phyloP scores from a whole-genome alignment of 1,284 basidiomycete genomes.

The Heterobasidion occidentale region DNA sequence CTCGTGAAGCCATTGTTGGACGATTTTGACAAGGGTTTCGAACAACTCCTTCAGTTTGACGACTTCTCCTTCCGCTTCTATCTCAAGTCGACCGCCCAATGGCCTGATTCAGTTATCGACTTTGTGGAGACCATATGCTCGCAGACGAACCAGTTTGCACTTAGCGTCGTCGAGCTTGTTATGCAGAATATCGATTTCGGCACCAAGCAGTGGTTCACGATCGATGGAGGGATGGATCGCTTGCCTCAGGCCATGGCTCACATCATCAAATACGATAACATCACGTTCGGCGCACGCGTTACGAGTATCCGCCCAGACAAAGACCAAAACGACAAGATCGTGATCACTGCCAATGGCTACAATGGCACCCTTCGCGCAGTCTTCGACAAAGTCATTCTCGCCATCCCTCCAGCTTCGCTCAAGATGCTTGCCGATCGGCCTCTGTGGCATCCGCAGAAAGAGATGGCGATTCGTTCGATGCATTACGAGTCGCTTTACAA shows the following conservation, averaged over 20 bases:
- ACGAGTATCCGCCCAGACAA: conserved; percentile 4
- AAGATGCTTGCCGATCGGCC: conserved; percentile 14
- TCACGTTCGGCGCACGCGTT: conserved; percentile 15
- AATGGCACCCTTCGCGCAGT: conserved; percentile 2
- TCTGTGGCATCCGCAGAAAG: conserved; percentile 11
- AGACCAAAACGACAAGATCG: conserved; percentile 1
- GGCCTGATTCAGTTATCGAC: conserved; percentile 14
- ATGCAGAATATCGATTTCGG: conserved; percentile 16
- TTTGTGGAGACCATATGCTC: conserved; percentile 15
- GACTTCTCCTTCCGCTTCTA: conserved; percentile 14
- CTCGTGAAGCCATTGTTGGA: conserved; percentile 13
- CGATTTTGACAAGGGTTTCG: conserved; percentile 7
- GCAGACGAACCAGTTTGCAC: conserved; percentile 17
- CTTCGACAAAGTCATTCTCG: conserved; percentile 14
- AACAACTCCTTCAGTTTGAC: conserved; percentile 10
- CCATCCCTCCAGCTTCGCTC: conserved; percentile 15
- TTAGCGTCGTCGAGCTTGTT: conserved; percentile 16
- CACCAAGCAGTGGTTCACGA: conserved; percentile 13
- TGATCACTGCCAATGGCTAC: conserved; percentile 1
- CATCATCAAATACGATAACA: conserved; percentile 12
- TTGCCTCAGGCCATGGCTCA: conserved; percentile 14
- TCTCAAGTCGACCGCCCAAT: conserved; percentile 6
- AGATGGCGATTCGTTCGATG: conserved; percentile 21
- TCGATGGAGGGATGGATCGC: conserved; percentile 14
- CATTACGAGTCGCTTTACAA: conserved; percentile 24